Base-by-base conservation (phyloP, 116 monocot genomes). In the Zostera marina region DNA sequence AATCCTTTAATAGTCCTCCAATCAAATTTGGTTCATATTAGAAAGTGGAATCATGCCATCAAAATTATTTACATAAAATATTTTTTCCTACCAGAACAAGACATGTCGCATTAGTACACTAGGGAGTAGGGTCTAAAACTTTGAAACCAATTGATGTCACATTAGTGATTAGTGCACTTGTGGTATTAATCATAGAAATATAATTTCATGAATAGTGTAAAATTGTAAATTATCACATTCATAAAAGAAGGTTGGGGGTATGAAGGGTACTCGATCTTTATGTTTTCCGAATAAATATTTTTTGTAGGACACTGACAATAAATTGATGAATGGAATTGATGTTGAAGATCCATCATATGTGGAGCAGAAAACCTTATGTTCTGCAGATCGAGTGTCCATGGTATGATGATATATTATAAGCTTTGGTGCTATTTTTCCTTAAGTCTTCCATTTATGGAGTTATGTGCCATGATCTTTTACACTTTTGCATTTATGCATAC, bases 241-340 rank as follows among this genome's bases (percentile, higher is more conserved):
- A 26, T 32, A 6, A 15, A 25, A 55, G 38, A 25, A 55, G 13
- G 38, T 47, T 47, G 47, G 16, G 47, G 15, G 47, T 26, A 47
- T 47, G 47, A 16, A 41, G 7, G 3, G n/a, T 16, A 41, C 15
- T 8, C 11, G 41, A 4, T 58, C n/a, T 41, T 32, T 9, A 14
- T 38, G 11, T 9, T 55, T 38, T 17, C 49, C 8, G 6, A 49
- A 49, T 11, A 48, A 7, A 10, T 44, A 2, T n/a, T 0, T 44
- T 43, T 54, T 66, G 25, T 68, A 90, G 98, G 83, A 83, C 25
- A 74, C 63, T 68, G 90, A 89, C 60, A 81, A 79, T 56, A 89
- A 98, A 74, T 61, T 98, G 76, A 98, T 75, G 78, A 82, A 86
- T 76, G 86, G 90, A 63, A 47, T 75, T 42, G 80, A 79, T 56